Evolutionary conservation across 2,329 filamentous ascomycete genomes (phyloP), one percentile per base, ranked within the genome.

Genomic region (Fusarium continuum): DNA sequence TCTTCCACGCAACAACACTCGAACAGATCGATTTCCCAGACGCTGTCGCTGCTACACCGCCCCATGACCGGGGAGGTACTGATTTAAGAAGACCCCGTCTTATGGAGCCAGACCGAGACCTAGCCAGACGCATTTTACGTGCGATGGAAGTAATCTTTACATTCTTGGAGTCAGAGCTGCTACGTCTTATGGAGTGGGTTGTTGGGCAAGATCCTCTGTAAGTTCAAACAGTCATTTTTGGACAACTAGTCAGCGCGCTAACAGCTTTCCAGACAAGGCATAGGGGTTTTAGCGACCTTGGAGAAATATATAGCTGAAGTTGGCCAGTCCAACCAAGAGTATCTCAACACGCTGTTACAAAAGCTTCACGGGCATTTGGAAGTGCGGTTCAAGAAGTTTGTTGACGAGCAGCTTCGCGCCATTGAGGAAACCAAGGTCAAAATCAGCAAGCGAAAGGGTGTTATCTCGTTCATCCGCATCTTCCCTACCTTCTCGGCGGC

Each of bases 401-500:
- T 98, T 8, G 94, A 98, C 67, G 92, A 97, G 64, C 95, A 99
- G 75, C 91, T 98, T 56, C 91, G 92, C 22, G 93, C 93, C 6
- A 97, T 98, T 64, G 95, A 98, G 77, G 95, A 98, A 61, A 98
- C 93, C 32, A 98, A 98, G 78, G 94, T 99, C 75, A 97, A 97
- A 81, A 93, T 97, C 78, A 97, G 97, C 82, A 98, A 98, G 82
- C 90, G 95, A 67, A 97, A 96, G 79, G 94, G 95, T 10, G 92
- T 99, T 53, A 97, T 98, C 70, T 89, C 89, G 14, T 98, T 98
- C 76, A 94, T 98, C 81, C 91, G 92, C 64, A 90, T 94, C 34
- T 98, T 98, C 81, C 95, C 94, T 1, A 82, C 89, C 56, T 97
- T 97, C 77, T 88, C 88, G n/a, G 78, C 86, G 2, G 88, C 91